Percentiles rank a stretch among this genome's conserved stretches.
Evolutionary conservation across 2,329 filamentous ascomycete species (phyloP).

Genomic region (Alternaria sp.): DNA sequence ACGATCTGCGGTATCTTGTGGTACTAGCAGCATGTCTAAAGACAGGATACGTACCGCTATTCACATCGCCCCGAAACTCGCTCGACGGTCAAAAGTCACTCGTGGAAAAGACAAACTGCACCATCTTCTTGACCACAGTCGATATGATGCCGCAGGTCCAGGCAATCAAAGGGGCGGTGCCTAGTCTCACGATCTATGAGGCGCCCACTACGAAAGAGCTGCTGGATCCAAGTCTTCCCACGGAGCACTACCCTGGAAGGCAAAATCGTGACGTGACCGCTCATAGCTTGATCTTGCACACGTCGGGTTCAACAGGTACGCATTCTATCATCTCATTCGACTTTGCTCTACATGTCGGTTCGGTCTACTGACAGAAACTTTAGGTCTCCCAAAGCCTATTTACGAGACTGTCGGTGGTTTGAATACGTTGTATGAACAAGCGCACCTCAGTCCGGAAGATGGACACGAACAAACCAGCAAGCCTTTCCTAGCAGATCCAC

Average conservation of each 20-base stretch:
- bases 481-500: not conserved
- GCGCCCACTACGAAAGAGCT: not conserved
- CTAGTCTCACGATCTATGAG: not conserved
- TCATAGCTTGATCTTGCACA: not conserved
- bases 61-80: conserved; percentile 1
- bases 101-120: not conserved
- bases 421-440: not conserved
- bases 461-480: not conserved
- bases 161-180: not conserved
- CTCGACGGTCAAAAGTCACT: not conserved
- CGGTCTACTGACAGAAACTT: not conserved
- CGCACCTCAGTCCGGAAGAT: not conserved
- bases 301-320: conserved; percentile 5
- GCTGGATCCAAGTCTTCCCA: not conserved
- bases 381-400: conserved; percentile 5
- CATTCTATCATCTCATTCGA: not conserved
- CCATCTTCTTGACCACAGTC: not conserved
- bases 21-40: conserved; percentile 1
- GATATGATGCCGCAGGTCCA: not conserved
- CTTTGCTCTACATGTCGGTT: no score
- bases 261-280: not conserved
- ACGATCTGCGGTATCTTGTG: conserved; percentile 2
- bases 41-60: conserved; percentile 3
- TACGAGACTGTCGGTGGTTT: not conserved
- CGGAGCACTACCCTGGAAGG: not conserved